Evolutionary conservation across 305 asterid genomes (phyloP), one percentile per base, ranked within the genome.

Genomic region (Solanum hybrid): DNA sequence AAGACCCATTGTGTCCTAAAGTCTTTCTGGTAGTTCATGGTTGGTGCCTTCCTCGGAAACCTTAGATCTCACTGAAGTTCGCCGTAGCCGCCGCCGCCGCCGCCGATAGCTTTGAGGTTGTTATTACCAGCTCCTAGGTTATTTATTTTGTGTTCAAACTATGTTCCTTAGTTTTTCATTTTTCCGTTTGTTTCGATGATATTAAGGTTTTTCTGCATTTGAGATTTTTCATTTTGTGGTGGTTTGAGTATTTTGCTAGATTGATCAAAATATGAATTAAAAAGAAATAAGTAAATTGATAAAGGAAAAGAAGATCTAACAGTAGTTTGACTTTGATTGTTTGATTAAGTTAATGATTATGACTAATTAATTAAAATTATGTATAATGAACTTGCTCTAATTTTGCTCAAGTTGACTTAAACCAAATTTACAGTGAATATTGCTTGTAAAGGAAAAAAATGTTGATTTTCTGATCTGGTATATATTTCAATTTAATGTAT

Each of bases 41-140:
- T 82, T 82, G 87, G 26, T 46, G 73, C 10, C 73, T 82, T 36
- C 34, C 72, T 82, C 72, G 87, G 87, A 46, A 82, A 46, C 85
- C 56, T 79, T 79, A 51, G 87, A 84, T 84, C 75, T 84, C 87
- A 51, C 75, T 51, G 40, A 29, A 84, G 40, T 51, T 51, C 87
- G 12, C 42, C 24, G 38, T 0, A 0, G 77, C 77, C 34, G 20
- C 76, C 29, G 73, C 27, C 72, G 72, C 27, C 8, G 22, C 79
- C 87, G 75, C 87, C 87, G 75, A 51, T 38, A 84, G 17, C 75
- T 84, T 51, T 84, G 75, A 84, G 75, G 87, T 51, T 84, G 42
- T 31, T 84, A 10, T 51, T 20, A 51, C 75, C 11, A 51, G 42
- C 42, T 51, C 42, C 37, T 84, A 84, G 72, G 37, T 27, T 42